These are phyloP conservation scores for Malassezia slooffiae DNA, from an alignment of 1,284 basidiomycete genomes.

Conservation along the genomic window DNA sequence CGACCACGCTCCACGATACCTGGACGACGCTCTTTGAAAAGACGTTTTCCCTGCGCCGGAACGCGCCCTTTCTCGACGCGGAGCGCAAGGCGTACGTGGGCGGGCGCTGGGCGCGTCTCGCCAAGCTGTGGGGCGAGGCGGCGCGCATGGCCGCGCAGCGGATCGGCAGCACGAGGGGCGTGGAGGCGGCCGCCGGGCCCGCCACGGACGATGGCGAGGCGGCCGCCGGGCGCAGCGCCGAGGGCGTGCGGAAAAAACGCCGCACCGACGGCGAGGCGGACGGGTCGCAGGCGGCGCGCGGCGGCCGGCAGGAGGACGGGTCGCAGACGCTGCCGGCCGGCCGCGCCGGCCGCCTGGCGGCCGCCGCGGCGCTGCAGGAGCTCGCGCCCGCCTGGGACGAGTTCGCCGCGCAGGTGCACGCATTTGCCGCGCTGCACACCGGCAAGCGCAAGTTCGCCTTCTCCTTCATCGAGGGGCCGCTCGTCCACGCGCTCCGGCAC, in stretches of 20 bases:
- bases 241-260: conserved; percentile 3
- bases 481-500: conserved; percentile 76
- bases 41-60: conserved; percentile 83
- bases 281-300: not conserved
- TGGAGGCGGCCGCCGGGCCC: conserved; percentile 4
- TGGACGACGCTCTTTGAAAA: conserved; percentile 75
- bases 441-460: conserved; percentile 52
- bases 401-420: conserved; percentile 62
- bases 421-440: conserved; percentile 57
- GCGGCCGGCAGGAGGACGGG: conserved; percentile 1
- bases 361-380: not conserved
- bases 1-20: conserved; percentile 60
- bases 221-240: conserved; percentile 7
- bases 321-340: not conserved
- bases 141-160: conserved; percentile 50
- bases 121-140: conserved; percentile 74
- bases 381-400: conserved; percentile 39
- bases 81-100: conserved; percentile 71
- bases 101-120: conserved; percentile 73
- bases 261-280: not conserved
- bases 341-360: too few relatives aligned
- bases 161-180: conserved; percentile 50
- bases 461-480: conserved; percentile 86
- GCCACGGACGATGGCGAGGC: conserved; percentile 19
- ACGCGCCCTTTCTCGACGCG: conserved; percentile 72